These are phyloP conservation scores for Aspergillus heteromorphus DNA, from an alignment of 495 filamentous ascomycete genomes.

Conservation along the genomic window DNA sequence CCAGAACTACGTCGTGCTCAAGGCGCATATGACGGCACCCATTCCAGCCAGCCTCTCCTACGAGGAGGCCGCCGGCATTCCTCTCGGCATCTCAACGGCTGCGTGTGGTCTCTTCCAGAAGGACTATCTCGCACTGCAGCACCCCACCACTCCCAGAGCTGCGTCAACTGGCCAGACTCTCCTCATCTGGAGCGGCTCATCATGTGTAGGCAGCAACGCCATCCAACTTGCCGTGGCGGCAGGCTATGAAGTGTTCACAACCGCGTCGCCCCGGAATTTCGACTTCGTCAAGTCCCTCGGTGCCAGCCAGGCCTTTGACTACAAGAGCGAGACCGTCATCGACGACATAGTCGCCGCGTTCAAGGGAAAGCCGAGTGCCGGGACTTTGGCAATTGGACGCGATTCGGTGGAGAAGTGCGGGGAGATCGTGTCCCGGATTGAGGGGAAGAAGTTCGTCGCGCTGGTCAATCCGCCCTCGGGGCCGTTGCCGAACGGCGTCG, in stretches of 20 bases:
- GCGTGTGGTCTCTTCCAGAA: slow-evolving; percentile 46
- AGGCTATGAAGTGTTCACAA: slow-evolving; percentile 54
- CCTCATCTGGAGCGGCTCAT: slow-evolving; percentile 55
- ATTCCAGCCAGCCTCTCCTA: slow-evolving; percentile 15
- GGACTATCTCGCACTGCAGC: slow-evolving; percentile 34
- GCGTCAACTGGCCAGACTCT: slow-evolving; percentile 31
- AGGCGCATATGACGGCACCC: background rate
- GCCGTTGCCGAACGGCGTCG: slow-evolving; percentile 1
- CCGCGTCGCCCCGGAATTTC: slow-evolving; percentile 49
- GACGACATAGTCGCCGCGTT: slow-evolving; percentile 17
- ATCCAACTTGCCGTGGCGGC: slow-evolving; percentile 56
- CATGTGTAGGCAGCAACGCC: slow-evolving; percentile 51
- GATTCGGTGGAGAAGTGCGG: slow-evolving; percentile 4
- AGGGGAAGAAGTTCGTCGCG: slow-evolving; percentile 12
- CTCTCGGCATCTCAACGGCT: slow-evolving; percentile 46
- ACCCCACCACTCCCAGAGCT: slow-evolving; percentile 27
- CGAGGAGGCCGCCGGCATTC: slow-evolving; percentile 29
- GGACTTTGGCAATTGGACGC: slow-evolving; percentile 12
- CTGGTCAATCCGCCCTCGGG: slow-evolving; percentile 1
- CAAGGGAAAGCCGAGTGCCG: slow-evolving; percentile 18
- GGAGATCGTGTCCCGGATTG: slow-evolving; percentile 10
- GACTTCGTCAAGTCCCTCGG: slow-evolving; percentile 48
- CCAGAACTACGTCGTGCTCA: slow-evolving; percentile 21
- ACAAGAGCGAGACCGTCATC: slow-evolving; percentile 35
- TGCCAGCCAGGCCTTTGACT: slow-evolving; percentile 53